phyloP scores from a whole-genome alignment of 306 rosid genomes.

The Ormosia semicastrata region DNA sequence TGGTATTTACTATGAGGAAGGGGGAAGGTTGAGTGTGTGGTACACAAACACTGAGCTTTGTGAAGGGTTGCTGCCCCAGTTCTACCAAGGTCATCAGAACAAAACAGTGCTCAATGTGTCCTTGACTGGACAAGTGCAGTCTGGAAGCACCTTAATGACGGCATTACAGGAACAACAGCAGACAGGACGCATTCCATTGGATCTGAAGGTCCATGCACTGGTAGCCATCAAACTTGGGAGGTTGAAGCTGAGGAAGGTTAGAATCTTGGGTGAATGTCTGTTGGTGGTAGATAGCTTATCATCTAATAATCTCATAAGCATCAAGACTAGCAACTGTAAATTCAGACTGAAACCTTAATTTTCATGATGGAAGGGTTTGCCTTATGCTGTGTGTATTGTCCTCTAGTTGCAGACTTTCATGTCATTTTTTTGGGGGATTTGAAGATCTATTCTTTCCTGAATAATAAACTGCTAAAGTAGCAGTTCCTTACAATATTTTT shows the following conservation, averaged over 20 bases:
- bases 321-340: conserved; percentile 79
- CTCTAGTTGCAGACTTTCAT: neutral
- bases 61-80: conserved; percentile 67
- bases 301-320: conserved; percentile 66
- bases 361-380: neutral
- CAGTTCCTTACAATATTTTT: neutral
- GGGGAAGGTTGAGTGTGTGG: conserved; percentile 76
- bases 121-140: conserved; percentile 67
- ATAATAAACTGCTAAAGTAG: neutral
- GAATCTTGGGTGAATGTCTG: conserved; percentile 57
- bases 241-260: conserved; percentile 77
- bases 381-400: neutral
- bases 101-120: conserved; percentile 63
- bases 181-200: conserved; percentile 71
- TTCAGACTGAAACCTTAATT: conserved; percentile 55
- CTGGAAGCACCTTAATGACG: conserved; percentile 63
- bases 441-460: neutral
- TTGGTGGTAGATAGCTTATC: conserved; percentile 78
- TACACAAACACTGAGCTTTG: conserved; percentile 66
- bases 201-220: conserved; percentile 68
- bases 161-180: conserved; percentile 84
- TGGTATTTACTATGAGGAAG: conserved; percentile 78
- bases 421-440: neutral
- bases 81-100: conserved; percentile 90
- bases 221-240: conserved; percentile 65